These are phyloP conservation scores for Fraxinus xanthoxyloides DNA, from an alignment of 305 asterid species.

Conservation along the genomic window DNA sequence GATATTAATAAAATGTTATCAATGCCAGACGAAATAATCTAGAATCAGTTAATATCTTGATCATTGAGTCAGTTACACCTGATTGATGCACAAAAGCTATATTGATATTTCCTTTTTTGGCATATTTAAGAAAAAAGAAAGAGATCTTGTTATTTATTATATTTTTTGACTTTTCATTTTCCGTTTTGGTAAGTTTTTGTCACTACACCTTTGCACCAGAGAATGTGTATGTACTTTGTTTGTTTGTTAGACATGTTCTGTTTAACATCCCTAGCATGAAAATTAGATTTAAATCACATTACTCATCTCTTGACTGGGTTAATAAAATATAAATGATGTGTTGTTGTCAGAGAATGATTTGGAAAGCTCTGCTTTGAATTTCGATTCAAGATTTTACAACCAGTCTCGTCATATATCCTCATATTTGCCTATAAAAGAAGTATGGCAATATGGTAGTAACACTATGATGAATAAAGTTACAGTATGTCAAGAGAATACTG, in stretches of 20 bases:
- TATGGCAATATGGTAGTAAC: constrained; percentile 20
- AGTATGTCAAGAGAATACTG: constrained; percentile 53
- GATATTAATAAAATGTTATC: constrained; percentile 2
- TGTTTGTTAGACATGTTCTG: background rate
- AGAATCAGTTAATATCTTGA: background rate
- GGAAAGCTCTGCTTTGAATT: constrained; percentile 49
- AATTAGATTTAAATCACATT: constrained; percentile 6
- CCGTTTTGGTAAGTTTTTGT: background rate
- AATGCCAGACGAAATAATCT: background rate
- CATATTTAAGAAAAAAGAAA: constrained; percentile 11
- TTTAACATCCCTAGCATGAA: background rate
- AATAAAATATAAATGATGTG: constrained; percentile 8
- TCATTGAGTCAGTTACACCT: background rate
- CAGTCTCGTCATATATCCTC: constrained; percentile 39
- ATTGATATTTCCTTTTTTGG: background rate
- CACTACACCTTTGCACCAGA: background rate
- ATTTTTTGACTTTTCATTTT: background rate
- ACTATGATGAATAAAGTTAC: constrained; percentile 28
- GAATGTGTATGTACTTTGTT: background rate
- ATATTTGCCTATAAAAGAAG: constrained; percentile 36
- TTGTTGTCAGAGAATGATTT: constrained; percentile 61
- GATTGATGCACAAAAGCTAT: background rate
- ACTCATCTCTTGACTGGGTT: background rate
- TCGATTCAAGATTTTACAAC: constrained; percentile 53
- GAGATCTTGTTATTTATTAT: background rate